Evolutionary conservation across 495 filamentous ascomycete species (phyloP), one percentile per base, ranked within the genome.

Genomic region (Podospora anserina): DNA sequence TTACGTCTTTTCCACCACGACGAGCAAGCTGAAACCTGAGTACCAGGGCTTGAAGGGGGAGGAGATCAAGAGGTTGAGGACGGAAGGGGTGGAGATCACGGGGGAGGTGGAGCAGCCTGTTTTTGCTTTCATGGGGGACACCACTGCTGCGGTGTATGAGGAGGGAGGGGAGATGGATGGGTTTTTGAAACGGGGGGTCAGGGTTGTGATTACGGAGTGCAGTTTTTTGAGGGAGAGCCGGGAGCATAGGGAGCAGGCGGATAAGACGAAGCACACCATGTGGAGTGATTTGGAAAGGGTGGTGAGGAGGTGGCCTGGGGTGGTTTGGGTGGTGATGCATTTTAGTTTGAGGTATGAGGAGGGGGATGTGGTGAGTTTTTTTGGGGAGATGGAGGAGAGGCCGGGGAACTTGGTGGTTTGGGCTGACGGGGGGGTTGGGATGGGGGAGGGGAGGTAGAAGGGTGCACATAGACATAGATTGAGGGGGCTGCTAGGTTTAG

Each of bases 101-200:
- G 72, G 54, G 1, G 69, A 72, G 15, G 69, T 72, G 6, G 67
- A 74, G 2, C 67, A 65, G 19, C 74, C 78, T 66, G 72, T 81
- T 1, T 80, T 81, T 63, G 78, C 77, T 16, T 81, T 81, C 23
- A 63, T 81, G 20, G 79, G 79, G 19, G 79, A 81, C 70, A 77
- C 74, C 1, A 79, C 78, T 4, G 64, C 75, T n/a, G 19, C 53
- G 5, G 61, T 72, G 78, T 5, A 71, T 67, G 2, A 62, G 63
- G 6, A 49, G 2, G 75, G 34, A 6, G 74, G 74, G 9, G 61
- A 39, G 20, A 39, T 30, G 16, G 59, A 30, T 4, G 18, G 3
- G 5, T 76, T 73, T 72, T 53, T 80, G 61, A 39, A 39, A 1
- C 19, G 65, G 0, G 75, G 71, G 2, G 65, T 81, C 54, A 67